Evolutionary conservation across 179 eudicot species (phyloP).

Genomic region (Dionaea muscipula): DNA sequence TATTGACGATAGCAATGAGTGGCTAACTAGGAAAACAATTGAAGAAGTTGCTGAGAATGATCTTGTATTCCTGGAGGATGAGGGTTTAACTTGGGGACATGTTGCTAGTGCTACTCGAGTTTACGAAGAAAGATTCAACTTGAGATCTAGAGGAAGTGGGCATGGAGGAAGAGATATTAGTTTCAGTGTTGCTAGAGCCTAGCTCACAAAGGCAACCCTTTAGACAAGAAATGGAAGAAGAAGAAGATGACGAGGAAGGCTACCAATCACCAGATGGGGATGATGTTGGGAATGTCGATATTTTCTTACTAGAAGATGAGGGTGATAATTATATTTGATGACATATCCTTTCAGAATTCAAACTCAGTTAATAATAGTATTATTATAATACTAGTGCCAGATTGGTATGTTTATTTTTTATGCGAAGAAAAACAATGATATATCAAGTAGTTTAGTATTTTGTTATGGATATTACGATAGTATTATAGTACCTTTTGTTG

Average conservation of each 20-base stretch:
- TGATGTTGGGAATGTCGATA: background rate
- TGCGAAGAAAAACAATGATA: too few species aligned
- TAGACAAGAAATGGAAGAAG: background rate
- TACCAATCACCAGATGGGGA: background rate
- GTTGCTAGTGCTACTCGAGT: constrained; percentile 1
- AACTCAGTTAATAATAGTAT: too few species aligned
- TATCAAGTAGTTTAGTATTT: too few species aligned
- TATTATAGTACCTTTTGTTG: too few species aligned
- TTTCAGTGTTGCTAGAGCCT: too few species aligned
- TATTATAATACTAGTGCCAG: too few species aligned
- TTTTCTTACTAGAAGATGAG: too few species aligned
- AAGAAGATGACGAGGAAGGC: constrained; percentile 3
- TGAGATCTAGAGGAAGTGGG: background rate
- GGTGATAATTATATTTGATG: too few species aligned
- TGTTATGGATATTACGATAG: too few species aligned
- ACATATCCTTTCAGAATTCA: too few species aligned
- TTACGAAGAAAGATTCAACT: background rate
- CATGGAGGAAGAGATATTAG: background rate
- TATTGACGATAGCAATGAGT: constrained; percentile 6
- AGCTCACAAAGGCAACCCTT: background rate
- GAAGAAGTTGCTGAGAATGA: background rate
- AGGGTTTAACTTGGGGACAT: background rate
- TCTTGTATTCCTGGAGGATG: background rate
- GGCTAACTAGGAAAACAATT: background rate
- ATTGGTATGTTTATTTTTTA: too few species aligned